phyloP scores from a whole-genome alignment of 2,329 filamentous ascomycete species.

The Tolypocladium sp. region DNA sequence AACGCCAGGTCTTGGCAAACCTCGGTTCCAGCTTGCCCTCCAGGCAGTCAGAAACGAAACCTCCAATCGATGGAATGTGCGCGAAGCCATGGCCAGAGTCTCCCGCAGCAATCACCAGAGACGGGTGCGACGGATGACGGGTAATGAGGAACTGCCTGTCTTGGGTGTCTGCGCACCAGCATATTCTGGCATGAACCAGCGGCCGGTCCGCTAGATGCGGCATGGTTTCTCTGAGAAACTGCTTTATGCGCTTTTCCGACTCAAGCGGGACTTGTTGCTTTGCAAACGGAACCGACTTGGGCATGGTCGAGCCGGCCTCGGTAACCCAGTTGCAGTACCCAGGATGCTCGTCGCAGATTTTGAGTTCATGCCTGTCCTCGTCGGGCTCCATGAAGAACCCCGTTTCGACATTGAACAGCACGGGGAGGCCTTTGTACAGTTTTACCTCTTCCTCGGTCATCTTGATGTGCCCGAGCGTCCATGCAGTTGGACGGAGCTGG shows the following conservation, averaged over 20 bases:
- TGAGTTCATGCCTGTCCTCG: not conserved
- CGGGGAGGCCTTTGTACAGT: not conserved
- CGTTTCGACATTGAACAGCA: not conserved
- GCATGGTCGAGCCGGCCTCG: not conserved
- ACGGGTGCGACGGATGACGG: not conserved
- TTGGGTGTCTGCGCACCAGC: not conserved
- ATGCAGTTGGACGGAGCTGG: not conserved
- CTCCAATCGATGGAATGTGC: not conserved
- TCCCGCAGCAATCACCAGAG: not conserved
- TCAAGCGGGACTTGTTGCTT: not conserved
- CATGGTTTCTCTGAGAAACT: not conserved
- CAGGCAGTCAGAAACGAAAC: not conserved
- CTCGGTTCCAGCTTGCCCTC: not conserved
- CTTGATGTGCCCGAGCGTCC: not conserved
- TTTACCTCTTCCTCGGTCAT: not conserved
- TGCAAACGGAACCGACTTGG: not conserved
- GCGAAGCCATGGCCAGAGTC: not conserved
- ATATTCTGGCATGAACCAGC: not conserved
- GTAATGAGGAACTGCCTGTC: not conserved
- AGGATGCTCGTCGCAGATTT: not conserved
- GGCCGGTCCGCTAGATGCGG: not conserved
- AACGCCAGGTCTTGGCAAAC: not conserved
- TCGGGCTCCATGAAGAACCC: not conserved
- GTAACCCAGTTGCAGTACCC: not conserved
- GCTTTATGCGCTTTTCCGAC: not conserved